Base-by-base conservation (phyloP, 768 basidiomycete genomes). In the Neoboletus brunneissimus region DNA sequence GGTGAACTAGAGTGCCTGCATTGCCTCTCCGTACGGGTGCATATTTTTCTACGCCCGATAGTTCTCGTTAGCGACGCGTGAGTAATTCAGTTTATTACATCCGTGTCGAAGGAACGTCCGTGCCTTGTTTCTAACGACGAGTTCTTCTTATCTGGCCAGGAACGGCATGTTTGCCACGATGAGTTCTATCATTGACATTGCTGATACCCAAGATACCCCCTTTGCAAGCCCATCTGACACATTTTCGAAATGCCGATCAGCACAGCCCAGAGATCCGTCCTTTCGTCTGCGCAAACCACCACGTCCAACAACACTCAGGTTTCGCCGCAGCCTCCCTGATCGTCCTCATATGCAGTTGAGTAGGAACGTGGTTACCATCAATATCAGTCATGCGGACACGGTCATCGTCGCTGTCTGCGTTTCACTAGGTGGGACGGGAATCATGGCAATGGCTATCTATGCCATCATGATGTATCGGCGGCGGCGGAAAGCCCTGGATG, bases 21-120 rank as follows among this genome's bases (percentile, higher is more conserved):
- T 38, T 10, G 7, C 23, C 27, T 52, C 34, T 46, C 22, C 37
- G 13, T 45, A 16, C n/a, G 20, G 3, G n/a, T 31, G 38, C 32
- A 29, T 29, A 8, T 29, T 29, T 8, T 29, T 8, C 8, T 3
- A 29, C 50, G 6, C 9, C 27, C 16, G 23, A 43, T 58, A 81
- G 80, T 69, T 41, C 64, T 74, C 18, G 66, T 77, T 57, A 70
- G 68, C 54, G 77, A 81, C 63, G 63, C 69, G 80, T 81, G 58
- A 74, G 82, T 73, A 15, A 9, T 54, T 25, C 18, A 13, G n/a
- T n/a, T 13, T 51, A 15, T 25, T 48, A 12, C 6, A 1, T 49
- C 27, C 3, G 7, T 35, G 11, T 22, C 13, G 7, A 42, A 29
- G 18, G 25, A 13, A 12, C 12, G 3, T 23, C 20, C 10, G 38